Conservation (phyloP, 2,329 filamentous ascomycete species). For the Akanthomyces dipterigenus region DNA sequence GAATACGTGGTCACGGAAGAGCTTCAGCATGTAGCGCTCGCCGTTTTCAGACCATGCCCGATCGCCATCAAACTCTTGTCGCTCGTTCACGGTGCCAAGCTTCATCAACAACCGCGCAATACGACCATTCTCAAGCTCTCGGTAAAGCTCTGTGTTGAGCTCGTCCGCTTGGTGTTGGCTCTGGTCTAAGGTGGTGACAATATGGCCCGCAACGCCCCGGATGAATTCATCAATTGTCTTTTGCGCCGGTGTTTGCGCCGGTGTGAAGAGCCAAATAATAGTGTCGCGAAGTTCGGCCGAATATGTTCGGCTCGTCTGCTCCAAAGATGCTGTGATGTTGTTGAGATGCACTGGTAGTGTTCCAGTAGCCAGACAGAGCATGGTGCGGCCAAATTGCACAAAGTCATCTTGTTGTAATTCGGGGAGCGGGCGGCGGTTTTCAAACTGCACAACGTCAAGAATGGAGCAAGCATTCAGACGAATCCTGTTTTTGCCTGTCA, state of each 20-base stretch:
- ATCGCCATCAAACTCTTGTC: constrained; percentile 75
- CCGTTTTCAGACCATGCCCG: constrained; percentile 84
- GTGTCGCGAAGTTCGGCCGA: constrained; percentile 72
- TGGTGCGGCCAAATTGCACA: constrained; percentile 71
- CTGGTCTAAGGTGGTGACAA: constrained; percentile 69
- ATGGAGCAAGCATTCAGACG: constrained; percentile 84
- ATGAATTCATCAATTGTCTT: constrained; percentile 79
- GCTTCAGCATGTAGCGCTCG: constrained; percentile 84
- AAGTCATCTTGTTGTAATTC: constrained; percentile 89
- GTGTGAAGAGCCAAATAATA: constrained; percentile 72
- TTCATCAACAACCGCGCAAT: constrained; percentile 75
- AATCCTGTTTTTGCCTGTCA: constrained; percentile 86
- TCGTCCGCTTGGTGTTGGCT: constrained; percentile 74
- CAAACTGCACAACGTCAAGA: constrained; percentile 81
- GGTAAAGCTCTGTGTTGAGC: constrained; percentile 61
- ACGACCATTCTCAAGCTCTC: constrained; percentile 85
- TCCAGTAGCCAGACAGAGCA: constrained; percentile 75
- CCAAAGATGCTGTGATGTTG: constrained; percentile 64
- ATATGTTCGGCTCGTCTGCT: constrained; percentile 70
- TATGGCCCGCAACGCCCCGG: constrained; percentile 67
- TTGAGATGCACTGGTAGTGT: constrained; percentile 45
- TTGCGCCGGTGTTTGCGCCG: constrained; percentile 44
- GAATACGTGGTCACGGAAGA: constrained; percentile 96
- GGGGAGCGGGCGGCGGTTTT: constrained; percentile 57
- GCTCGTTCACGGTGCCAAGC: constrained; percentile 80